Evolutionary conservation across 306 rosid genomes (phyloP), one percentile per base, ranked within the genome.

Genomic region (Fragaria iinumae): DNA sequence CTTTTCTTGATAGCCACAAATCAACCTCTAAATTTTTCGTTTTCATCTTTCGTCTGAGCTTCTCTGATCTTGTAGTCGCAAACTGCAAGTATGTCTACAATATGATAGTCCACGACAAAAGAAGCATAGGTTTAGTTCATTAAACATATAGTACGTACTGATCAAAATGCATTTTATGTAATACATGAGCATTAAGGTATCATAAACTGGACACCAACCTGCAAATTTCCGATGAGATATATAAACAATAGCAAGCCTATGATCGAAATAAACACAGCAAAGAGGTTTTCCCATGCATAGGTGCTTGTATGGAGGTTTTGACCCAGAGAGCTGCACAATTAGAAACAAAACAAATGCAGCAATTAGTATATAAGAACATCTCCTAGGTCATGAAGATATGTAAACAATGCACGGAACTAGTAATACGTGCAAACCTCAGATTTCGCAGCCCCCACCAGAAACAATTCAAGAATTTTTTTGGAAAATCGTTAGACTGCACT

Each of bases 281-380:
- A 41, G 32, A 67, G 52, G 32, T 67, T 67, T 41, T 67, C 71
- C 71, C 49, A 39, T 67, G 52, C 71, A 67, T 67, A 67, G 47
- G 69, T 65, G 16, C 69, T 65, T 65, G 69, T 65, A 0, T 5
- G 3, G 34, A 67, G 71, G 50, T 67, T 67, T 41, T 67, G 52
- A n/a, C 71, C 52, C 0, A 67, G 34, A n/a, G 71, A 41, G 43
- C 71, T 67, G 50, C 29, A 67, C 23, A 39, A 11, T 39, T 10
- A 16, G 32, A 4, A 65, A 77, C 17, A 25, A 4, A 64, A 77
- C 17, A 27, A 55, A n/a, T 20, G 50, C 32, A 41, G 71, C 44
- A 73, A 20, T 67, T n/a, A 39, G 32, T 41, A 17, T 17, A 18
- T 34, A 16, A 29, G 68, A 34, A 13, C 8, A 3, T 25, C 8